These are phyloP conservation scores for Neonectria punicea DNA, from an alignment of 2,329 filamentous ascomycete species.

Conservation along the genomic window DNA sequence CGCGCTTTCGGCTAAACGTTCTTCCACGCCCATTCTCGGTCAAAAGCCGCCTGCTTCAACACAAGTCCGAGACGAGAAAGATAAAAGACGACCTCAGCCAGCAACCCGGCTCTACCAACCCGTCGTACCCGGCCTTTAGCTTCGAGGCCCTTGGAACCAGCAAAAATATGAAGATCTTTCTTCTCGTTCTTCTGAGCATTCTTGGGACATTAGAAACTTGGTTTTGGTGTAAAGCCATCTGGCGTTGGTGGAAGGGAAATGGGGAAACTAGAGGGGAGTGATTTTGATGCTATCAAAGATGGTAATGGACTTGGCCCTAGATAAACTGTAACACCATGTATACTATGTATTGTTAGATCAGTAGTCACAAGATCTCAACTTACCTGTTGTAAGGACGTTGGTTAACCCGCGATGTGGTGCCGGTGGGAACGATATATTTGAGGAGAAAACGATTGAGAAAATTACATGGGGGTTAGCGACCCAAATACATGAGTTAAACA, in stretches of 20 bases:
- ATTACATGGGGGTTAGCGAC: too few relatives aligned
- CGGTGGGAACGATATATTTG: too few relatives aligned
- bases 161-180: slow-evolving; percentile 40
- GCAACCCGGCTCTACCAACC: slow-evolving; percentile 16
- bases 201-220: slow-evolving; percentile 49
- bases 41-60: neutral
- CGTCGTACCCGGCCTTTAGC: slow-evolving; percentile 39
- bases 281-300: neutral
- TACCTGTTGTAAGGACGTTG: too few relatives aligned
- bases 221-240: slow-evolving; percentile 46
- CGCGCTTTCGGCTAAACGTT: neutral
- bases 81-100: neutral
- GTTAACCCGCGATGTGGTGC: too few relatives aligned
- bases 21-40: neutral
- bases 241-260: slow-evolving; percentile 41
- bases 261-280: neutral
- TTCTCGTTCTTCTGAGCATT: slow-evolving; percentile 42
- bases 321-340: neutral
- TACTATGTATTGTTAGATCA: neutral
- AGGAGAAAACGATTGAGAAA: too few relatives aligned
- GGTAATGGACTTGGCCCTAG: neutral
- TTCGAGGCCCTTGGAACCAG: slow-evolving; percentile 43
- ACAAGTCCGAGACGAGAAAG: neutral
- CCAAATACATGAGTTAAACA: too few relatives aligned
- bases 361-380: neutral